Conservation (phyloP, 768 basidiomycete genomes). For the Porphyrellus cyaneotinctus region DNA sequence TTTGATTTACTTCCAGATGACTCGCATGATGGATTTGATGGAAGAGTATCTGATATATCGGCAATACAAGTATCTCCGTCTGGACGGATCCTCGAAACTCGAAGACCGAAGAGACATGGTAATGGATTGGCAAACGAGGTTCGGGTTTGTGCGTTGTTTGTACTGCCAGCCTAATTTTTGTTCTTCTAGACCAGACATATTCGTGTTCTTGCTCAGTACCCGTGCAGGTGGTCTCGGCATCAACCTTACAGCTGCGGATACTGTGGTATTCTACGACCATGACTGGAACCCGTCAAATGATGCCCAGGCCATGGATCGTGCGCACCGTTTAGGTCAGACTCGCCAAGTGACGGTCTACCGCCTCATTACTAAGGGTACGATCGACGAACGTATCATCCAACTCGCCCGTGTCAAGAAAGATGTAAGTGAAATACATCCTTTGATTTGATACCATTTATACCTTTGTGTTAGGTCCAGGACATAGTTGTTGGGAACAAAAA, state of each 20-base stretch:
- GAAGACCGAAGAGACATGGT: constrained; percentile 99
- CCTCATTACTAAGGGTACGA: constrained; percentile 88
- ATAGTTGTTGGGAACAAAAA: constrained; percentile 98
- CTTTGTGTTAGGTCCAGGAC: constrained; percentile 78
- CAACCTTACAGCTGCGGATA: constrained; percentile 76
- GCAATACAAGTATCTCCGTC: constrained; percentile 89
- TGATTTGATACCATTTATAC: not conserved
- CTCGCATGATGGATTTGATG: constrained; percentile 98
- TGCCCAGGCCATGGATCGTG: constrained; percentile 97
- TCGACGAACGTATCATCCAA: constrained; percentile 96
- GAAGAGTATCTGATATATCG: constrained; percentile 97
- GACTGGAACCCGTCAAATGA: constrained; percentile 86
- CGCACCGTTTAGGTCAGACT: constrained; percentile 94
- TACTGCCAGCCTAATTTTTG: not conserved
- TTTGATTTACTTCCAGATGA: constrained; percentile 99
- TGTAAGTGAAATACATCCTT: constrained; percentile 40
- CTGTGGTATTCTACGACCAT: constrained; percentile 26
- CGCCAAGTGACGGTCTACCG: constrained; percentile 97
- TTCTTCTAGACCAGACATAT: constrained; percentile 67
- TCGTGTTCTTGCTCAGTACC: constrained; percentile 90
- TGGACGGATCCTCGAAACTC: constrained; percentile 92
- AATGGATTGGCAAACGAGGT: constrained; percentile 98
- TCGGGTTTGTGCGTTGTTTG: constrained; percentile 18
- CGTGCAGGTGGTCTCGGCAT: constrained; percentile 96
- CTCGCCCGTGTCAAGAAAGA: constrained; percentile 97